These are phyloP conservation scores for Epichloe baconii DNA, from an alignment of 2,329 filamentous ascomycete species.

Conservation along the genomic window DNA sequence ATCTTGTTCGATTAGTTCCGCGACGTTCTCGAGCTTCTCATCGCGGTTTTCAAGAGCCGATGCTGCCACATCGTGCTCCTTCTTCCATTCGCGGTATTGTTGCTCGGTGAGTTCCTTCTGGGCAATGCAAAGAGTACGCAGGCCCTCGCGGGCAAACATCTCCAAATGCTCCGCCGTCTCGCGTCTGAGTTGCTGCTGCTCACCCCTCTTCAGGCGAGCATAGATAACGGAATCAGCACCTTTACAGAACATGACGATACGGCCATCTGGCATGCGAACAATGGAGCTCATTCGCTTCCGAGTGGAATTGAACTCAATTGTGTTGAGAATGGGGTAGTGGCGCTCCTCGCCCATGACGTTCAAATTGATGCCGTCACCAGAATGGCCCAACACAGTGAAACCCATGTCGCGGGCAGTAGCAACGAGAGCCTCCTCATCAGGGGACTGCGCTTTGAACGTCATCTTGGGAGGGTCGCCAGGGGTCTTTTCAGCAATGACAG, in stretches of 20 bases:
- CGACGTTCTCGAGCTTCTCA: slow-evolving; percentile 80
- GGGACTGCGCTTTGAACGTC: slow-evolving; percentile 92
- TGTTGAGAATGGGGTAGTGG: slow-evolving; percentile 80
- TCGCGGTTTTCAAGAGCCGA: slow-evolving; percentile 76
- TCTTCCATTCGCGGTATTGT: slow-evolving; percentile 76
- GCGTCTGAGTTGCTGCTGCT: slow-evolving; percentile 72
- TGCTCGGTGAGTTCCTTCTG: slow-evolving; percentile 67
- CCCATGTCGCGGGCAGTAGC: slow-evolving; percentile 90
- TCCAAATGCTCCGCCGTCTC: slow-evolving; percentile 88
- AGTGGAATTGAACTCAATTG: slow-evolving; percentile 92
- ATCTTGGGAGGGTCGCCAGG: slow-evolving; percentile 87
- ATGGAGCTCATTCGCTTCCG: slow-evolving; percentile 98
- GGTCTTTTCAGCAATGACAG: slow-evolving; percentile 79
- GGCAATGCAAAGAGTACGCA: slow-evolving; percentile 89
- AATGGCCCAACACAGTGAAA: slow-evolving; percentile 77
- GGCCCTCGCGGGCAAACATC: slow-evolving; percentile 89
- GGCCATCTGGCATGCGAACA: slow-evolving; percentile 82
- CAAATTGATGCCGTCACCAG: slow-evolving; percentile 67
- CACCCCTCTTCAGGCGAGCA: slow-evolving; percentile 69
- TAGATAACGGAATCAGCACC: slow-evolving; percentile 97
- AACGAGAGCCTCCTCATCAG: slow-evolving; percentile 89
- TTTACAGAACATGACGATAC: slow-evolving; percentile 89
- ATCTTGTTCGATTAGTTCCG: slow-evolving; percentile 83
- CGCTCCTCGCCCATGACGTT: slow-evolving; percentile 80
- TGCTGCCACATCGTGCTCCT: slow-evolving; percentile 76